Evolutionary conservation across 257 asterid genomes (phyloP).

Genomic region (Prunella vulgaris): DNA sequence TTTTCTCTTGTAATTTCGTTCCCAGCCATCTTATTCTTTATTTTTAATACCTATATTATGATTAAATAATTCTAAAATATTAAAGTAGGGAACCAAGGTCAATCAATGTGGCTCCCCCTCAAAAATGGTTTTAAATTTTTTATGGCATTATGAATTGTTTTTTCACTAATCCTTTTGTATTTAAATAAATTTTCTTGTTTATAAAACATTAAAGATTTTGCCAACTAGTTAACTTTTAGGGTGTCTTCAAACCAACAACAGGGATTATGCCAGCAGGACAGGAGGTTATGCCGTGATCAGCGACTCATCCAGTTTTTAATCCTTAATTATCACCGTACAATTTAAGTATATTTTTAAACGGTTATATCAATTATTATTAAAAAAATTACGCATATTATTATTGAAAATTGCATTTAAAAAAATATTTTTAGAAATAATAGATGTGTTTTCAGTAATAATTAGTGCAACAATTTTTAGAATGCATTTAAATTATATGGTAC

Average conservation of each 20-base stretch:
- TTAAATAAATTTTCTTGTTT: conserved; percentile 6
- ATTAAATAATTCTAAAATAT: conserved; percentile 12
- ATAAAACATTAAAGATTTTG: conserved; percentile 17
- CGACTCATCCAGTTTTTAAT: too few relatives aligned
- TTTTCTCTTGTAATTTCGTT: conserved; percentile 68
- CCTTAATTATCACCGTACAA: too few relatives aligned
- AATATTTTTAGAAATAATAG: too few relatives aligned
- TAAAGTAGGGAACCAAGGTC: conserved; percentile 63
- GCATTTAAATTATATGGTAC: too few relatives aligned
- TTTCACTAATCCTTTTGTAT: conserved; percentile 17
- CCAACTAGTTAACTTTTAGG: conserved; percentile 47
- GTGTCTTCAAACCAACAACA: conserved; percentile 32
- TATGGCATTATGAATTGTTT: conserved; percentile 13
- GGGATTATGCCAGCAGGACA: conserved; percentile 30
- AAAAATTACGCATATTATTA: too few relatives aligned
- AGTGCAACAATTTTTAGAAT: too few relatives aligned
- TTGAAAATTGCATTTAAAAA: too few relatives aligned
- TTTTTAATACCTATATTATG: background rate
- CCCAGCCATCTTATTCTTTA: conserved; percentile 31
- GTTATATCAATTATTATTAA: too few relatives aligned
- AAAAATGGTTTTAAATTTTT: conserved; percentile 27
- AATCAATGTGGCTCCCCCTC: conserved; percentile 48
- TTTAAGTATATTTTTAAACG: too few relatives aligned
- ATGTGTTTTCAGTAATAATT: too few relatives aligned
- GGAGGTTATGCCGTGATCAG: conserved; percentile 35